Evolutionary conservation across 768 basidiomycete species (phyloP).

Genomic region (Auricularia cornea): DNA sequence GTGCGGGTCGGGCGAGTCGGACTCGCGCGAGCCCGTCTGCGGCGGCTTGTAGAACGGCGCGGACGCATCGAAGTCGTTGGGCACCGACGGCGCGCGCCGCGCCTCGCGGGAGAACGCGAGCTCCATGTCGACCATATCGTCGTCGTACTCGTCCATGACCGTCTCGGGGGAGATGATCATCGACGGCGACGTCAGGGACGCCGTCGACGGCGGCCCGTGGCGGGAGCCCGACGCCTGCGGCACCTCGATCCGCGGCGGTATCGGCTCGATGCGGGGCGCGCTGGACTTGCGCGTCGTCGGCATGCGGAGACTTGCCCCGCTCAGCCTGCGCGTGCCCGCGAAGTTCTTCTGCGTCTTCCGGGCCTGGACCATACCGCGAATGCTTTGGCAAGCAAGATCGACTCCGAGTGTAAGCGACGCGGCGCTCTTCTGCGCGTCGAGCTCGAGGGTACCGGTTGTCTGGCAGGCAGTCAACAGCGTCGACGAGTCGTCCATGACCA

Average conservation of each 20-base stretch:
- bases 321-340: neutral
- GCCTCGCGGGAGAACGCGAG: conserved; percentile 30
- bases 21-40: neutral
- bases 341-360: neutral
- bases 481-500: conserved; percentile 66
- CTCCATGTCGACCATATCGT: conserved; percentile 53
- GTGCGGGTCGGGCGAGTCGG: neutral
- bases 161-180: neutral
- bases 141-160: conserved; percentile 27
- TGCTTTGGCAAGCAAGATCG: neutral
- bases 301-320: neutral
- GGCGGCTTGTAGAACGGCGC: neutral
- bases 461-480: conserved; percentile 54
- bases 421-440: neutral
- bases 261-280: neutral
- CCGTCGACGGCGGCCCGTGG: neutral
- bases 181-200: neutral
- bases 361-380: neutral
- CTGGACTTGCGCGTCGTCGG: neutral
- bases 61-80: neutral
- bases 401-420: neutral
- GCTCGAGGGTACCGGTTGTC: neutral
- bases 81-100: neutral
- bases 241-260: neutral
- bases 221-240: neutral